These are phyloP conservation scores for Tephrocybe sp. DNA, from an alignment of 768 basidiomycete species.

Conservation along the genomic window DNA sequence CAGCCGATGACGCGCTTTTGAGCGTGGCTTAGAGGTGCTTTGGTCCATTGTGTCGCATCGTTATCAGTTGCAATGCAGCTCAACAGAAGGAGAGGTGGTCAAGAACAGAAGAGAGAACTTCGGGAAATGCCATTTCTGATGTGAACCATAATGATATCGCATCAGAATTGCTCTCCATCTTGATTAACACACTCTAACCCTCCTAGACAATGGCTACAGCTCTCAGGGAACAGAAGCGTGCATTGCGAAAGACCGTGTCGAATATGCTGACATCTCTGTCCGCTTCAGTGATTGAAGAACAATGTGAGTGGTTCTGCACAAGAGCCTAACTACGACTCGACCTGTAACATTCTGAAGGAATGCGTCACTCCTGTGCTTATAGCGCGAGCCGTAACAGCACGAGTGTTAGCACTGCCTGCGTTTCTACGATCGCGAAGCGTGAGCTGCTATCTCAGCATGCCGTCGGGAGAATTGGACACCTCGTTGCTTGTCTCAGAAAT, in stretches of 20 bases:
- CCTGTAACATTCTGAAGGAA: neutral
- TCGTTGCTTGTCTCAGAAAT: slow-evolving; percentile 48
- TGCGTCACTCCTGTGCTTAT: neutral
- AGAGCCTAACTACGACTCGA: neutral
- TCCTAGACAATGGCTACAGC: slow-evolving; percentile 13
- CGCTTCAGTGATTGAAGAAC: slow-evolving; percentile 46
- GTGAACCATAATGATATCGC: no score
- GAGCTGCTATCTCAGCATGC: slow-evolving; percentile 84
- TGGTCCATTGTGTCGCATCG: neutral
- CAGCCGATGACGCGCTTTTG: neutral
- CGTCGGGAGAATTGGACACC: slow-evolving; percentile 67
- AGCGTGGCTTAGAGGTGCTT: neutral
- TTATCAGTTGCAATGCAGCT: neutral
- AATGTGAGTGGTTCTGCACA: slow-evolving; percentile 47
- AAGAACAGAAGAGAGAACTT: neutral
- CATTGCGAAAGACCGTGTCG: slow-evolving; percentile 51
- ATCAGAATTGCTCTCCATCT: no score
- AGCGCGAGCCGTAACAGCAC: slow-evolving; percentile 49
- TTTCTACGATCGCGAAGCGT: slow-evolving; percentile 51
- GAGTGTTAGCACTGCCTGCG: slow-evolving; percentile 48
- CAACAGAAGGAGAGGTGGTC: neutral
- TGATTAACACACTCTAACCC: no score
- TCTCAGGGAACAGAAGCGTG: slow-evolving; percentile 52
- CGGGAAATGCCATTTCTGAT: no score
- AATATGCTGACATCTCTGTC: slow-evolving; percentile 45